Percentiles rank a stretch among this genome's conserved stretches.
Evolutionary conservation across 202 grass and related monocot genomes (phyloP).

Genomic region (Panicum hallii): DNA sequence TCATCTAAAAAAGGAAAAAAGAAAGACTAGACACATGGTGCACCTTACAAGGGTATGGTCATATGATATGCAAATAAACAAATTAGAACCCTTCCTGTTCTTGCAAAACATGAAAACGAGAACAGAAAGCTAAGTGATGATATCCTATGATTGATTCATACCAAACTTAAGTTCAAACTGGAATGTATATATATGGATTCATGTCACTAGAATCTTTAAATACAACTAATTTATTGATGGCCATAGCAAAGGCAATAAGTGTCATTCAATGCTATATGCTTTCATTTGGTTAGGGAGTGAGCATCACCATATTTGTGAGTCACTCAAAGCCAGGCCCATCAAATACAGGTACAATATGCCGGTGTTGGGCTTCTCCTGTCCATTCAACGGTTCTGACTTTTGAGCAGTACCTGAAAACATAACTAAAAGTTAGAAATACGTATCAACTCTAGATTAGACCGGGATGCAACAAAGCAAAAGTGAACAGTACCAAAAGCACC

Average conservation of each 20-base stretch:
- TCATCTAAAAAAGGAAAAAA: too few relatives aligned
- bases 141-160: not conserved
- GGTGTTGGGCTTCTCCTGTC: slow-evolving; percentile 6
- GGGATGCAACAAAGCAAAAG: not conserved
- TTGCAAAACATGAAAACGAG: not conserved
- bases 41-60: not conserved
- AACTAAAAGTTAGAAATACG: slow-evolving; percentile 8
- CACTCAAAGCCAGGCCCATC: not conserved
- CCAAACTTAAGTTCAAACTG: not conserved
- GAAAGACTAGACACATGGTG: not conserved
- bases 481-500: not conserved
- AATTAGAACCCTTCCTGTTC: not conserved
- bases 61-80: not conserved
- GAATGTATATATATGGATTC: not conserved
- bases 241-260: slow-evolving; percentile 10
- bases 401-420: not conserved
- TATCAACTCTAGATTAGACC: not conserved
- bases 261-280: slow-evolving; percentile 5
- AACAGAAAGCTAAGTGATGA: not conserved
- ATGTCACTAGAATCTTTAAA: not conserved
- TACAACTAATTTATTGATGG: slow-evolving; percentile 17
- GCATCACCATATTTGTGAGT: not conserved
- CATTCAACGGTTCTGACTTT: slow-evolving; percentile 5
- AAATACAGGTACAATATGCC: not conserved
- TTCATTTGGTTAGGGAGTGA: slow-evolving; percentile 29